Evolutionary conservation across 1,284 basidiomycete genomes (phyloP).

Genomic region (Xanthoconium separans): DNA sequence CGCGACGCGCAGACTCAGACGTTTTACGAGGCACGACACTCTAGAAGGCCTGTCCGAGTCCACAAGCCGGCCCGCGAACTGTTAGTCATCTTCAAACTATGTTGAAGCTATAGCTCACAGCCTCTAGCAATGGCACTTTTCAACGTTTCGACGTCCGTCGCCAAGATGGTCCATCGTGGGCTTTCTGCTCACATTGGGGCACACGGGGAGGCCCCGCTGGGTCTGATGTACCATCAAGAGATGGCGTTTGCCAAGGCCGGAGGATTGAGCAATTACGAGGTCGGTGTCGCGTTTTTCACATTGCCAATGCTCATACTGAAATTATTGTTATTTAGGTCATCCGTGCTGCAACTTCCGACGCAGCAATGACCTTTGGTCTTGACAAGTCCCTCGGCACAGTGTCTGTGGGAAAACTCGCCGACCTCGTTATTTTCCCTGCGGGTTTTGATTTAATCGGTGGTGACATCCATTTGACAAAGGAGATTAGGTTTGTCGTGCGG

Average conservation of each 20-base stretch:
- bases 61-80: slow-evolving; percentile 54
- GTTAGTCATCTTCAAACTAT: slow-evolving; percentile 37
- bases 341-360: slow-evolving; percentile 63
- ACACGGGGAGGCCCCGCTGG: slow-evolving; percentile 72
- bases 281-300: slow-evolving; percentile 12
- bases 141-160: slow-evolving; percentile 65
- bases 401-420: slow-evolving; percentile 62
- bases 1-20: slow-evolving; percentile 46
- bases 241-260: slow-evolving; percentile 62
- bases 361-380: slow-evolving; percentile 64
- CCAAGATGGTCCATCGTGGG: slow-evolving; percentile 63
- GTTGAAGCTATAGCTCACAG: slow-evolving; percentile 4
- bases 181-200: slow-evolving; percentile 66
- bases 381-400: slow-evolving; percentile 60
- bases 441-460: slow-evolving; percentile 55
- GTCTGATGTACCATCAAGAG: slow-evolving; percentile 73
- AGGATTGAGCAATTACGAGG: slow-evolving; percentile 53
- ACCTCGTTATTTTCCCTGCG: slow-evolving; percentile 61
- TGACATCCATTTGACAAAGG: slow-evolving; percentile 47
- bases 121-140: slow-evolving; percentile 58
- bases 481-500: slow-evolving; percentile 54
- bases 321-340: slow-evolving; percentile 46
- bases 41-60: slow-evolving; percentile 62
- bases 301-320: neutral
- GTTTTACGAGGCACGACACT: slow-evolving; percentile 62